Base-by-base conservation (phyloP, 495 filamentous ascomycete species). In the Parathielavia hyrcaniae region DNA sequence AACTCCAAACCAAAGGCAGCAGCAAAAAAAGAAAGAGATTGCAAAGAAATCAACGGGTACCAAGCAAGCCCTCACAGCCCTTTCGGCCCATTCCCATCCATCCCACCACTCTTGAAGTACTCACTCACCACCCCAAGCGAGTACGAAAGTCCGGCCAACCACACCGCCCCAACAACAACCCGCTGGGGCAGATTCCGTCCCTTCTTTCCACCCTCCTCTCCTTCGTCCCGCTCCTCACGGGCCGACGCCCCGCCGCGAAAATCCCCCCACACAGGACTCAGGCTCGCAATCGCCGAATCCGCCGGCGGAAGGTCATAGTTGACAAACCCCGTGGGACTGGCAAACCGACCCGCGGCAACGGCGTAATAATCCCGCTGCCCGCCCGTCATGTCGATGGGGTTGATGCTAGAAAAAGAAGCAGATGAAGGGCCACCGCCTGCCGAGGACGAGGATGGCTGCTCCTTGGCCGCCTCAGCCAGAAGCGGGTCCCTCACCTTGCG, bases 101-200 rank as follows among this genome's bases (percentile, higher is more conserved):
- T 11, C 0, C 82, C 83, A 1, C 83, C 83, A 4, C 79, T 84
- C 49, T 73, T 75, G 66, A 89, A 84, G 55, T 80, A 85, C 64
- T 91, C 86, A 6, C 73, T 71, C 14, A 85, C 77, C n/a, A 86
- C 86, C 4, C 86, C 86, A 41, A 89, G 64, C 4, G 81, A 81
- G 71, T 90, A 91, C 26, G 80, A 83, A 20, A 80, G 75, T 17
- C 77, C 84, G 5, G 79, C 87, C 0, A 84, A 78, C 66, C 79
- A 82, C 0, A 69, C 73, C 4, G 83, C 83, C 11, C 80, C 78
- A n/a, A 84, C 59, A 0, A 84, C 46, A 53, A 86, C 70, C 23
- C 79, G 71, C 68, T 76, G 82, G 4, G 77, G 61, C 14, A 73
- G 41, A 36, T 69, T 72, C 46, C 63, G 76, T 57, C 69, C 67